Evolutionary conservation across 2,329 filamentous ascomycete genomes (phyloP).

Genomic region (Xylaria hypoxylon): DNA sequence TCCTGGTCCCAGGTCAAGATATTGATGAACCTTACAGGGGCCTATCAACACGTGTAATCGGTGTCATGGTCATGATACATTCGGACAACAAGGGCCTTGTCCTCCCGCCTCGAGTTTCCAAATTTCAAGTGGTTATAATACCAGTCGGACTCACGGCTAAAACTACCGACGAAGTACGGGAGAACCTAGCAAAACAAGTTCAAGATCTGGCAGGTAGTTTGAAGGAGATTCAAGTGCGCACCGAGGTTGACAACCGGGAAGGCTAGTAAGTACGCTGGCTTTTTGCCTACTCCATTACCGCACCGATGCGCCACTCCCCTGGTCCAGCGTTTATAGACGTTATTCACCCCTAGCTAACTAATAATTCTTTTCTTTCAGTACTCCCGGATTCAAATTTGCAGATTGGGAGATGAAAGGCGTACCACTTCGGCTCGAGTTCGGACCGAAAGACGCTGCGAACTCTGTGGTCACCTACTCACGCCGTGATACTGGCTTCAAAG

Average conservation of each 20-base stretch:
- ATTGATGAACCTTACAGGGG: conserved; percentile 64
- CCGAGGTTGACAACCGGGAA: conserved; percentile 85
- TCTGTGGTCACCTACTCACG: conserved; percentile 86
- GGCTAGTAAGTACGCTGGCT: conserved; percentile 66
- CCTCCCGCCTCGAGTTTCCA: conserved; percentile 88
- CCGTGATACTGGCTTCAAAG: conserved; percentile 88
- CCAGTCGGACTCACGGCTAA: conserved; percentile 94
- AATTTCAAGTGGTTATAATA: conserved; percentile 86
- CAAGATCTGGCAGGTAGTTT: conserved; percentile 77
- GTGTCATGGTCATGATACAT: conserved; percentile 99
- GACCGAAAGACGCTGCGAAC: conserved; percentile 91
- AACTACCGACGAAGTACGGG: conserved; percentile 81
- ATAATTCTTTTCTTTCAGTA: conserved; percentile 52
- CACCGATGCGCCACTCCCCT: neutral
- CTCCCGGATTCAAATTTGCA: conserved; percentile 98
- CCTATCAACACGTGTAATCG: conserved; percentile 94
- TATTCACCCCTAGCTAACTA: conserved; percentile 23
- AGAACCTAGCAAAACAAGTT: conserved; percentile 80
- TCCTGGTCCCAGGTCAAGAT: neutral
- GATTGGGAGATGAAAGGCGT: conserved; percentile 98
- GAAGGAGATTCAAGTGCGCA: conserved; percentile 78
- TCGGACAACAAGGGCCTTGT: conserved; percentile 96
- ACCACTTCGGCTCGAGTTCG: conserved; percentile 93
- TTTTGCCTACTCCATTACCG: neutral
- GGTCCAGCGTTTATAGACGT: neutral